Conservation (phyloP, 2,329 filamentous ascomycete genomes). For the Cercospora sesami region DNA sequence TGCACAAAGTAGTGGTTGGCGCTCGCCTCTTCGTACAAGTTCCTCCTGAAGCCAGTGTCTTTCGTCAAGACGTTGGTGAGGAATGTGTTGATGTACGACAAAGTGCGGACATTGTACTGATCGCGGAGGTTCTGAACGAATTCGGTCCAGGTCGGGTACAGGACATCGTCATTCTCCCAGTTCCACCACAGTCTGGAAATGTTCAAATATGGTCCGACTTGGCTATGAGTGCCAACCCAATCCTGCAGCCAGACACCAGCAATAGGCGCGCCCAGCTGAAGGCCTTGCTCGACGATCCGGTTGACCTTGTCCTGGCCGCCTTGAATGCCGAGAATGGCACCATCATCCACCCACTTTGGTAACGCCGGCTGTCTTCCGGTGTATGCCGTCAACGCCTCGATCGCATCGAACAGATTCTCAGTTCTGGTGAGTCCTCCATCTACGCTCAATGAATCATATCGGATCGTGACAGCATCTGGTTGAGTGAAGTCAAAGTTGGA, state of each 20-base stretch:
- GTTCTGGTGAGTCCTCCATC: conserved; percentile 30
- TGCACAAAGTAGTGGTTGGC: conserved; percentile 38
- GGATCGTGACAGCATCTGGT: conserved; percentile 26
- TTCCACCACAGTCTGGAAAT: conserved; percentile 45
- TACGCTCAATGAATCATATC: conserved; percentile 31
- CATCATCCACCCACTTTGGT: conserved; percentile 36
- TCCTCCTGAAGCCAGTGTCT: conserved; percentile 35
- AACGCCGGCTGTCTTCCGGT: conserved; percentile 40
- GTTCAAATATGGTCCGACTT: conserved; percentile 39
- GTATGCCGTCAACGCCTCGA: conserved; percentile 40
- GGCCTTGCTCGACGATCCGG: conserved; percentile 37
- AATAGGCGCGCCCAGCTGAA: conserved; percentile 37
- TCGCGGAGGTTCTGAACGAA: conserved; percentile 40
- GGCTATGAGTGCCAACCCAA: conserved; percentile 41
- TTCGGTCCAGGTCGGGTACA: conserved; percentile 41
- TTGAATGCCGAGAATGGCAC: conserved; percentile 43
- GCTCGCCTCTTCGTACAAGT: conserved; percentile 40
- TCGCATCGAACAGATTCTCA: conserved; percentile 35
- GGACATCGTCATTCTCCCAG: conserved; percentile 40
- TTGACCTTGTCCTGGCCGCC: conserved; percentile 42
- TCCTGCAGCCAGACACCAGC: conserved; percentile 43
- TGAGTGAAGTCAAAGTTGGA: conserved; percentile 38
- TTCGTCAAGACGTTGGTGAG: conserved; percentile 41
- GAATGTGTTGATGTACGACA: conserved; percentile 42
- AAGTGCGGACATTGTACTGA: conserved; percentile 36